Evolutionary conservation across 768 basidiomycete genomes (phyloP).

Genomic region (Suillus lakei): DNA sequence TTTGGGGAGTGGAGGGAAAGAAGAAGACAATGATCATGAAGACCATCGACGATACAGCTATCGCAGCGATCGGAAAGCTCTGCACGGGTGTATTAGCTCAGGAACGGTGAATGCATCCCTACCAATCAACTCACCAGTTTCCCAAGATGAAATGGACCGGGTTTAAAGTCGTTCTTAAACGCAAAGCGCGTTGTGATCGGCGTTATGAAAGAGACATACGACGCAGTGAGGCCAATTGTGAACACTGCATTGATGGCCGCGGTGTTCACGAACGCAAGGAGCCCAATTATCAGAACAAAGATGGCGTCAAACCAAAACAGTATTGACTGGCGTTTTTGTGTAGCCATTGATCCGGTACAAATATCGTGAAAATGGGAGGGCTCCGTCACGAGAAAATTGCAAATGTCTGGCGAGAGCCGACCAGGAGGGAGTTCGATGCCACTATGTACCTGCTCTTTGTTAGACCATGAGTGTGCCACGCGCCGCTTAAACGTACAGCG

Average conservation of each 20-base stretch:
- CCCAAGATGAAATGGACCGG: conserved; percentile 1
- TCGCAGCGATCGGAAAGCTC: background rate
- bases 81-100: background rate
- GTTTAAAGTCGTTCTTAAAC: background rate
- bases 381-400: conserved; percentile 2
- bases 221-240: background rate
- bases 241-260: conserved; percentile 1
- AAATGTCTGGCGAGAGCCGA: conserved; percentile 4
- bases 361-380: background rate
- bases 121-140: background rate
- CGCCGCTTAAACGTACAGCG: background rate
- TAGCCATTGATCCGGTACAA: conserved; percentile 3
- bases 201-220: background rate
- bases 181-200: background rate
- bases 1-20: conserved; percentile 1
- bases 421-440: conserved; percentile 1
- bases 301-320: background rate
- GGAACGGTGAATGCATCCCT: background rate
- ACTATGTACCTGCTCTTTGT: background rate
- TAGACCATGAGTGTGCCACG: background rate
- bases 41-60: conserved; percentile 3
- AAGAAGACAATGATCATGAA: conserved; percentile 1
- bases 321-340: background rate
- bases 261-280: conserved; percentile 2
- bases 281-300: background rate